Conservation (phyloP, 1,284 basidiomycete species). For the Gymnopus androsaceus region DNA sequence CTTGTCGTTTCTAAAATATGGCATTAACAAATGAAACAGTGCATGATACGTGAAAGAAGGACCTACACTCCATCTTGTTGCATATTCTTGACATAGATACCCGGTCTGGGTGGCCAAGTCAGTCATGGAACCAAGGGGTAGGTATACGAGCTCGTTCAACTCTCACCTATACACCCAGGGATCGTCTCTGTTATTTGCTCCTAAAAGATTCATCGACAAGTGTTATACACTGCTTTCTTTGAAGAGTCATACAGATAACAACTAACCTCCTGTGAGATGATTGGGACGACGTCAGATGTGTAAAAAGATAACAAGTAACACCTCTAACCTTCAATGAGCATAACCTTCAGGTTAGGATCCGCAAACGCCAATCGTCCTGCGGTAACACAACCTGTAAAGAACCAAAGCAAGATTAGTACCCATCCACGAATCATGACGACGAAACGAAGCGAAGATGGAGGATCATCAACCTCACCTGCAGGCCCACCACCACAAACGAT, state of each 20-base stretch:
- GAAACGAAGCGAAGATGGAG: conserved; percentile 8
- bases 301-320: too few relatives aligned
- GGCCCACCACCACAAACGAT: conserved; percentile 69
- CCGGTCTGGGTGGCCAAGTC: conserved; percentile 49
- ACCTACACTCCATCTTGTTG: conserved; percentile 65
- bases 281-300: background rate
- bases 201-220: too few relatives aligned
- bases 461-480: conserved; percentile 40
- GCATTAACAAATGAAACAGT: conserved; percentile 5
- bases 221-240: too few relatives aligned
- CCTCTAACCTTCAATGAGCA: conserved; percentile 71
- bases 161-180: conserved; percentile 67
- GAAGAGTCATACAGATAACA: too few relatives aligned
- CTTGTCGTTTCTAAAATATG: conserved; percentile 60
- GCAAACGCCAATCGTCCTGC: conserved; percentile 71
- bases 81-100: conserved; percentile 72
- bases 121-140: background rate
- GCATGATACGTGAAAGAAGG: background rate
- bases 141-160: background rate
- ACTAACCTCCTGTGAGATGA: conserved; percentile 46
- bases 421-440: too few relatives aligned
- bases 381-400: conserved; percentile 55
- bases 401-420: too few relatives aligned
- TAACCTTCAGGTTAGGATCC: conserved; percentile 71
- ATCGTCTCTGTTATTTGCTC: conserved; percentile 73